Evolutionary conservation across 1,284 basidiomycete species (phyloP).

Genomic region (Thelephora terrestris): DNA sequence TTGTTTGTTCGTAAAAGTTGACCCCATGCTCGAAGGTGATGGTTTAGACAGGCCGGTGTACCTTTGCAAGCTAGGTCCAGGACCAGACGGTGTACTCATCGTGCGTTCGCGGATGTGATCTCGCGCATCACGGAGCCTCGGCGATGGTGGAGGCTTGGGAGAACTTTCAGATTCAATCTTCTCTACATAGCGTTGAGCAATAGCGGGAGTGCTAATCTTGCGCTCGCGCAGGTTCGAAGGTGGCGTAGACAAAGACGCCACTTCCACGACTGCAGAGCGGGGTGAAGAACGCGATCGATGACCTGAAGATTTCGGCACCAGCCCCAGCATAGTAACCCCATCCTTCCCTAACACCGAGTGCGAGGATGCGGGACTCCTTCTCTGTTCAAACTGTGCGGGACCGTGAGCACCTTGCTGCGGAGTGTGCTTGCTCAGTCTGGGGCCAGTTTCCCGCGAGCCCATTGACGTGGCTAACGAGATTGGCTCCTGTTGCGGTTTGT

Average conservation of each 20-base stretch:
- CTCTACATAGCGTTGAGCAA: conserved; percentile 28
- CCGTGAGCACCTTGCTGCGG: conserved; percentile 60
- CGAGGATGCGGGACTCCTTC: conserved; percentile 35
- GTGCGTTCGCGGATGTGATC: conserved; percentile 27
- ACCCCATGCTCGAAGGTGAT: background rate
- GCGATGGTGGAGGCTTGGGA: background rate
- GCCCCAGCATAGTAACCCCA: conserved; percentile 64
- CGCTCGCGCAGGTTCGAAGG: conserved; percentile 17
- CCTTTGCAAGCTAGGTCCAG: background rate
- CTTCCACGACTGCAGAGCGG: conserved; percentile 6
- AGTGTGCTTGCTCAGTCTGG: conserved; percentile 57
- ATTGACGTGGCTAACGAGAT: conserved; percentile 72
- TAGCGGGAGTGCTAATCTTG: conserved; percentile 24
- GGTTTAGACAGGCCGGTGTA: conserved; percentile 3
- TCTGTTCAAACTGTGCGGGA: conserved; percentile 56
- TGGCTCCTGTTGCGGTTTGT: conserved; percentile 22
- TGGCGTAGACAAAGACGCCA: conserved; percentile 1
- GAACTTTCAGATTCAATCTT: conserved; percentile 19
- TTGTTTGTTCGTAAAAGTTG: background rate
- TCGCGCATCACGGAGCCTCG: background rate
- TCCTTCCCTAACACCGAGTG: conserved; percentile 68
- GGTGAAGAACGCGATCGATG: conserved; percentile 14
- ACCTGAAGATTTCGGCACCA: conserved; percentile 28
- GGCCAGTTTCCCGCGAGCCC: conserved; percentile 62
- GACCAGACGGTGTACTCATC: conserved; percentile 21